Conservation (phyloP, 2,329 filamentous ascomycete species). For the Neonectria punicea region DNA sequence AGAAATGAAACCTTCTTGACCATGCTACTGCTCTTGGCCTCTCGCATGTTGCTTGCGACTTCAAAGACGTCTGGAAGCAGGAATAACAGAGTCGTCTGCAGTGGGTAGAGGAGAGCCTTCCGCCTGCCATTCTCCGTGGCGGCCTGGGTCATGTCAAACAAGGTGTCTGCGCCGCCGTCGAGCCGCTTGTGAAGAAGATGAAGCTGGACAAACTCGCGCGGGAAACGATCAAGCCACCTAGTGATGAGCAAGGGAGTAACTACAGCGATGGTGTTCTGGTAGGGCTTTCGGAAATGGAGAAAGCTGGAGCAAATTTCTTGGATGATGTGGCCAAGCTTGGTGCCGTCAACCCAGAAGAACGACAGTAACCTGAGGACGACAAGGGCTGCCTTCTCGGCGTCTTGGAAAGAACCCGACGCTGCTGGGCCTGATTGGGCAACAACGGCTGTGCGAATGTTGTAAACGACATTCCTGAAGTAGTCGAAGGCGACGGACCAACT, state of each 20-base stretch:
- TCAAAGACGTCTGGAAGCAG: conserved; percentile 76
- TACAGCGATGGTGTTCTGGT: conserved; percentile 72
- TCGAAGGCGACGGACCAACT: conserved; percentile 71
- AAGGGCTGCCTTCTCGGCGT: conserved; percentile 64
- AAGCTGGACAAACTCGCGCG: conserved; percentile 71
- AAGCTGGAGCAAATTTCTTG: conserved; percentile 75
- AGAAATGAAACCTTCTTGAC: conserved; percentile 74
- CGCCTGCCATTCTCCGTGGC: conserved; percentile 67
- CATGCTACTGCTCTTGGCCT: conserved; percentile 70
- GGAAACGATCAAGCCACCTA: conserved; percentile 73
- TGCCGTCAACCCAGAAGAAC: conserved; percentile 72
- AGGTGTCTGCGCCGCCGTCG: conserved; percentile 72
- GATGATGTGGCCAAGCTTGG: conserved; percentile 69
- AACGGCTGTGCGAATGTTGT: conserved; percentile 58
- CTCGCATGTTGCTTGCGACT: conserved; percentile 73
- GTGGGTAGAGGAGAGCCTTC: conserved; percentile 66
- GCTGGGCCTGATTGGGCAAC: conserved; percentile 52
- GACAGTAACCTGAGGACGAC: conserved; percentile 68
- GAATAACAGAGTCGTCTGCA: conserved; percentile 71
- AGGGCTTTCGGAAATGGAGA: conserved; percentile 71
- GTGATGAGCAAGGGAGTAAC: conserved; percentile 71
- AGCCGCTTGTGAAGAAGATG: conserved; percentile 70
- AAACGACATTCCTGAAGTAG: conserved; percentile 64
- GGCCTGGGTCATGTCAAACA: conserved; percentile 76
- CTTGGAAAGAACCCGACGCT: conserved; percentile 50